These are phyloP conservation scores for Penicillium antarcticum DNA, from an alignment of 495 filamentous ascomycete species.

Conservation along the genomic window DNA sequence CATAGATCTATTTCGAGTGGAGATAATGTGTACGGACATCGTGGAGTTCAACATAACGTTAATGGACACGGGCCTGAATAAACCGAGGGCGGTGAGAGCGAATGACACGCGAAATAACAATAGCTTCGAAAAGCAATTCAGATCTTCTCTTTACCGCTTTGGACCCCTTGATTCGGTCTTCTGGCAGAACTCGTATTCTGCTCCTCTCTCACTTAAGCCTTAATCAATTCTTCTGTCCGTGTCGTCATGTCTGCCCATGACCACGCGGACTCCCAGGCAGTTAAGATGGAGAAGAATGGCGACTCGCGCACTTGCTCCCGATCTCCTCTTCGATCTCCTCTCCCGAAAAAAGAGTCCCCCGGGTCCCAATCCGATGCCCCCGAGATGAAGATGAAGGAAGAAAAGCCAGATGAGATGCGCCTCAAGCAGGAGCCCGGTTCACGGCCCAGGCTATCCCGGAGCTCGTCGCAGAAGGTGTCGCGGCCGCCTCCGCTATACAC, in stretches of 20 bases:
- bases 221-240: constrained; percentile 27
- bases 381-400: constrained; percentile 25
- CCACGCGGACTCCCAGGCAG: constrained; percentile 35
- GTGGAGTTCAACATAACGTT: too few species aligned
- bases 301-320: constrained; percentile 7
- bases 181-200: constrained; percentile 1
- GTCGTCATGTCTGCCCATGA: constrained; percentile 48
- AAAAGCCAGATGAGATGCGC: constrained; percentile 47
- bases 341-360: constrained; percentile 7
- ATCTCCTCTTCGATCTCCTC: constrained; percentile 14
- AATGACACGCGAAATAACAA: constrained; percentile 5
- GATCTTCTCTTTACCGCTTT: constrained; percentile 5
- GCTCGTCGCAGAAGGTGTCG: constrained; percentile 65
- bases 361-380: not conserved
- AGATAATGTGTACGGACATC: too few species aligned
- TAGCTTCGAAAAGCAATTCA: constrained; percentile 3
- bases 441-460: constrained; percentile 70
- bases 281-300: constrained; percentile 21
- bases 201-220: constrained; percentile 2
- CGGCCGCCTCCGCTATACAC: constrained; percentile 62
- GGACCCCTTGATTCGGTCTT: constrained; percentile 5
- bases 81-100: constrained; percentile 5
- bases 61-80: not conserved
- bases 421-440: constrained; percentile 66
- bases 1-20: too few species aligned